These are phyloP conservation scores for Paraphaeosphaeria minitans DNA, from an alignment of 2,329 filamentous ascomycete genomes.

Conservation along the genomic window DNA sequence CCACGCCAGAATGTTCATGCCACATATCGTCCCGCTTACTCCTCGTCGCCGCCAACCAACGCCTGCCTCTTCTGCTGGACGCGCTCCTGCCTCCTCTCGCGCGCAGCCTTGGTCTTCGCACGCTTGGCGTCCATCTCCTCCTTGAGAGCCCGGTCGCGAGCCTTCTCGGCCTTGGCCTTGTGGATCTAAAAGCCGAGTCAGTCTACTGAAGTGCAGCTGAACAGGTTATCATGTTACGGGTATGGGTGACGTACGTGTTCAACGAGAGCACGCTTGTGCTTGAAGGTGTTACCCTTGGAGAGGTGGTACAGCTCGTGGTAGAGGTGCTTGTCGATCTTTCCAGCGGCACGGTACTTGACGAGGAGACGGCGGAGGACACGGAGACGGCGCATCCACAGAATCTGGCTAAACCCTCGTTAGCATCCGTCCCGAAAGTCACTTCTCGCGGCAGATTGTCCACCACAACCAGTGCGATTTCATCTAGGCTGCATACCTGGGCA, in stretches of 20 bases:
- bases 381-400: slow-evolving; percentile 99
- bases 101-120: slow-evolving; percentile 99
- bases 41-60: slow-evolving; percentile 72
- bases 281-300: slow-evolving; percentile 99
- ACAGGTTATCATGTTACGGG: slow-evolving; percentile 45
- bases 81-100: slow-evolving; percentile 97
- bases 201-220: slow-evolving; percentile 26
- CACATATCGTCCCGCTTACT: slow-evolving; percentile 39
- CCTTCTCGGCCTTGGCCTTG: slow-evolving; percentile 99
- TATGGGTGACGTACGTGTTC: slow-evolving; percentile 84
- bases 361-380: slow-evolving; percentile 98
- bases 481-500: slow-evolving; percentile 78
- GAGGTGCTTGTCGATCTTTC: slow-evolving; percentile 99
- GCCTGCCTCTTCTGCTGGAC: slow-evolving; percentile 88
- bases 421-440: slow-evolving; percentile 22
- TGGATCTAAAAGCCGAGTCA: slow-evolving; percentile 74
- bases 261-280: slow-evolving; percentile 99
- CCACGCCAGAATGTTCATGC: slow-evolving; percentile 49
- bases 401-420: slow-evolving; percentile 68
- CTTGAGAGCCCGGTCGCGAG: slow-evolving; percentile 92
- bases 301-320: slow-evolving; percentile 99
- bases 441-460: slow-evolving; percentile 9
- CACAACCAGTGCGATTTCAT: slow-evolving; percentile 19
- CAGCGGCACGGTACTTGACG: slow-evolving; percentile 99
- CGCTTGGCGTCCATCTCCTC: slow-evolving; percentile 99